Base-by-base conservation (phyloP, 2,329 filamentous ascomycete genomes). In the Hymenoscyphus repandus region DNA sequence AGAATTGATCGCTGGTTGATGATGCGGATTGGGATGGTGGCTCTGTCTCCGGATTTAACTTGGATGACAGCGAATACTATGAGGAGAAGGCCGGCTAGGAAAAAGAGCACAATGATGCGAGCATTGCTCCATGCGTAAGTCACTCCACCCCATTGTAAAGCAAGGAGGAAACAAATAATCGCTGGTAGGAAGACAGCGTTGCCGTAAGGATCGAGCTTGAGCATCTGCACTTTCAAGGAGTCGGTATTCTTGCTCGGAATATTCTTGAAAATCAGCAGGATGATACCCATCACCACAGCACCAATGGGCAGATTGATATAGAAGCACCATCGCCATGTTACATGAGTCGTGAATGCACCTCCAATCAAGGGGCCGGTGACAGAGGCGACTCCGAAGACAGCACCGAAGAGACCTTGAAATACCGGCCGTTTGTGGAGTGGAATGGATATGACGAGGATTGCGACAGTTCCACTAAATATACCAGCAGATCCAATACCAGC, bases 21-120 rank as follows among this genome's bases (percentile, higher is more conserved):
- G 55, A 74, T 68, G 5, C 66, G 66, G 12, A 65, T 64, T 5
- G 70, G 71, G 11, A 74, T 58, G 2, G 69, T 72, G 1, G 70
- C 71, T n/a, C 59, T 62, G 13, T 72, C 68, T 27, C 61, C 59
- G 46, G 67, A 63, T 53, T 62, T 65, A 52, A 68, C 55, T 53
- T 73, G 70, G 17, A 72, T 57, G 6, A 48, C 38, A 7, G 58
- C 44, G 32, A 68, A 64, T 10, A 64, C 48, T 2, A 61, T 49
- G 6, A 60, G 52, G 12, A 70, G 64, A 20, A 68, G 41, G 1
- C 40, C 55, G 2, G 53, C 54, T 5, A 70, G 42, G 38, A 68
- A 59, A 43, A 71, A 62, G 0, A 71, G 60, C 17, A 61, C 63
- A 41, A 71, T 66, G 41, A 69, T 66, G 22, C 65, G 64, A 9